Base-by-base conservation (phyloP, 352 stramenopile species). In the Globisporangium megalacanthum region DNA sequence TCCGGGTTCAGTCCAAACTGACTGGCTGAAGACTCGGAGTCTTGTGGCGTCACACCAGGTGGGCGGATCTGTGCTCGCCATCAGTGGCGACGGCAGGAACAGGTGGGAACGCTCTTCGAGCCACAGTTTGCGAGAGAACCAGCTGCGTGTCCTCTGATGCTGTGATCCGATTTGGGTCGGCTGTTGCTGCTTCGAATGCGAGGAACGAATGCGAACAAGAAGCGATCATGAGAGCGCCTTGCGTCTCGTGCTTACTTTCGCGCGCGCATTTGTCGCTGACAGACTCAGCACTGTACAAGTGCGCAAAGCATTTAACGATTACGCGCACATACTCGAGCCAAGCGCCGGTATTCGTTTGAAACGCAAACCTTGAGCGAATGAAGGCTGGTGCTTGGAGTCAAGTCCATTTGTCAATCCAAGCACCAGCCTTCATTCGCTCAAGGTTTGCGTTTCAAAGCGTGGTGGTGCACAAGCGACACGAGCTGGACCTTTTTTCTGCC, bases 291-390 rank as follows among this genome's bases (percentile, higher is more conserved):
- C 25, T 29, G 25, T 29, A 29, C 25, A 29, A 29, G 25, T 35
- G 49, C 15, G 49, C 20, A 25, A 51, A 35, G 20, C 19, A 5
- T n/a, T 5, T 14, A 3, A 1, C 46, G 10, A 14, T 19, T 36
- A 8, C n/a, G 46, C 46, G 14, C 41, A 17, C 5, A 46, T 46
- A 9, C 41, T 46, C 17, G 41, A 45, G 39, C 3, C 10, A 45
- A 46, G 41, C 41, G 41, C 41, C 15, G 17, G 41, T 46, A 54
- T 54, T 54, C 49, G 19, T n/a, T 45, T 54, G 49, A 54, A 54
- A 54, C 49, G 49, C 49, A 54, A 54, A 54, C 22, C 19, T 52
- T n/a, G 47, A 52, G 46, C 6, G 2, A 6, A 33, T 50, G 19
- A 14, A 17, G 4, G 31, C 19, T 35, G 37, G 10, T 45, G 51